Conservation (phyloP, 352 stramenopile species). For the Globisporangium cylindrosporum region DNA sequence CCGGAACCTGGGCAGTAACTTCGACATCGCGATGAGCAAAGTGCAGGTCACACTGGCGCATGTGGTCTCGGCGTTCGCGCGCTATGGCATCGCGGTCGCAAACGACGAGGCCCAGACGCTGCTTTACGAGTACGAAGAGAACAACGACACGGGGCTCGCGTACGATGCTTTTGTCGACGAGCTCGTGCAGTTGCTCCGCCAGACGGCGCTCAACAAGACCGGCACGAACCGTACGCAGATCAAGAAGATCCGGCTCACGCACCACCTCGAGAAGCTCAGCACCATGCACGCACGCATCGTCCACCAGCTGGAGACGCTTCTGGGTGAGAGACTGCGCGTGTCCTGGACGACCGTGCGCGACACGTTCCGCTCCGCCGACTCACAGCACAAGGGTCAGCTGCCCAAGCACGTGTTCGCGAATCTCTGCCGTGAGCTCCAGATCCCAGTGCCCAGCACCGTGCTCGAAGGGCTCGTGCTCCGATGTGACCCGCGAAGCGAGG, state of each 20-base stretch:
- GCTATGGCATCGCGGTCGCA: slow-evolving; percentile 45
- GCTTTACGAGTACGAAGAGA: slow-evolving; percentile 75
- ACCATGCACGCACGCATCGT: slow-evolving; percentile 44
- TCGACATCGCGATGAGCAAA: slow-evolving; percentile 47
- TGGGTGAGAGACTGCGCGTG: slow-evolving; percentile 44
- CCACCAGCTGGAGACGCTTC: slow-evolving; percentile 41
- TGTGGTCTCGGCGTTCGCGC: slow-evolving; percentile 44
- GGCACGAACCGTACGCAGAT: slow-evolving; percentile 34
- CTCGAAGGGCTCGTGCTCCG: slow-evolving; percentile 47
- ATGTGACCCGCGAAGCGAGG: slow-evolving; percentile 14
- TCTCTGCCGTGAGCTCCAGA: slow-evolving; percentile 33
- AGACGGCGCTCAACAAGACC: slow-evolving; percentile 34
- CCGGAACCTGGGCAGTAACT: slow-evolving; percentile 69
- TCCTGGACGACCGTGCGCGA: slow-evolving; percentile 54
- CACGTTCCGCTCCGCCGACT: slow-evolving; percentile 45
- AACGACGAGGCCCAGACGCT: slow-evolving; percentile 57
- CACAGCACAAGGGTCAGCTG: slow-evolving; percentile 31
- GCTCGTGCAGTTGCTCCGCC: slow-evolving; percentile 45
- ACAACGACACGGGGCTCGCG: slow-evolving; percentile 53
- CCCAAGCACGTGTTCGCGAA: slow-evolving; percentile 36
- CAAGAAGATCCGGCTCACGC: slow-evolving; percentile 59
- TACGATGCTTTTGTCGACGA: slow-evolving; percentile 69
- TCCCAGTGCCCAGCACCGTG: slow-evolving; percentile 27
- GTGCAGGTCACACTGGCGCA: slow-evolving; percentile 40
- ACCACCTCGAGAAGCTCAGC: slow-evolving; percentile 46